Evolutionary conservation across 768 basidiomycete genomes (phyloP).

Genomic region (Pleurotus giganteus): DNA sequence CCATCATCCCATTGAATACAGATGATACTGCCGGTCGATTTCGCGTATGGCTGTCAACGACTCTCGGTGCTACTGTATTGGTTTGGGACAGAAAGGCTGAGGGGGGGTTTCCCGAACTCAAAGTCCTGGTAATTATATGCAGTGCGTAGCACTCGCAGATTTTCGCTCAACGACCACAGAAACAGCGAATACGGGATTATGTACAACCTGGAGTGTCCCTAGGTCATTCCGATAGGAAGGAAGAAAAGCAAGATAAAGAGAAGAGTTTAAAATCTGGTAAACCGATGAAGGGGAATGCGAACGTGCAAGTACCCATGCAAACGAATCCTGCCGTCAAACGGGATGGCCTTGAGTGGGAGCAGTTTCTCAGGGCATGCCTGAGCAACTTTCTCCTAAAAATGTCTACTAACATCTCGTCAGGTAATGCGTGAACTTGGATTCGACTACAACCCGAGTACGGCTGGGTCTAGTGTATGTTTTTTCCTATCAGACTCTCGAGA

Average conservation of each 20-base stretch:
- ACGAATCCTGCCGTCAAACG: constrained; percentile 54
- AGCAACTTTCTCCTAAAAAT: neutral
- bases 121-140: constrained; percentile 73
- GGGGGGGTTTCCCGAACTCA: constrained; percentile 91
- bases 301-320: constrained; percentile 65
- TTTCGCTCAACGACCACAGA: constrained; percentile 42
- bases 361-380: constrained; percentile 61
- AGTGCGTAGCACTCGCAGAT: neutral
- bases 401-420: constrained; percentile 30
- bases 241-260: neutral
- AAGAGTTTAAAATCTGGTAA: neutral
- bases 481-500: constrained; percentile 61
- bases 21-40: constrained; percentile 90
- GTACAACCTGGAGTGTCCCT: constrained; percentile 79
- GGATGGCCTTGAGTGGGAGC: constrained; percentile 77
- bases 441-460: constrained; percentile 66
- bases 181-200: constrained; percentile 83
- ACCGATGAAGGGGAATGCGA: constrained; percentile 53
- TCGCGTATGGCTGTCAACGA: constrained; percentile 75
- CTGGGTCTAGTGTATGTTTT: constrained; percentile 82
- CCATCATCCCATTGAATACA: constrained; percentile 69
- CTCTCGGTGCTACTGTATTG: constrained; percentile 35
- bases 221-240: constrained; percentile 84
- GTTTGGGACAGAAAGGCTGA: constrained; percentile 92
- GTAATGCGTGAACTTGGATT: constrained; percentile 82